Conservation (phyloP, 2,329 filamentous ascomycete genomes). For the Fusarium sp. region DNA sequence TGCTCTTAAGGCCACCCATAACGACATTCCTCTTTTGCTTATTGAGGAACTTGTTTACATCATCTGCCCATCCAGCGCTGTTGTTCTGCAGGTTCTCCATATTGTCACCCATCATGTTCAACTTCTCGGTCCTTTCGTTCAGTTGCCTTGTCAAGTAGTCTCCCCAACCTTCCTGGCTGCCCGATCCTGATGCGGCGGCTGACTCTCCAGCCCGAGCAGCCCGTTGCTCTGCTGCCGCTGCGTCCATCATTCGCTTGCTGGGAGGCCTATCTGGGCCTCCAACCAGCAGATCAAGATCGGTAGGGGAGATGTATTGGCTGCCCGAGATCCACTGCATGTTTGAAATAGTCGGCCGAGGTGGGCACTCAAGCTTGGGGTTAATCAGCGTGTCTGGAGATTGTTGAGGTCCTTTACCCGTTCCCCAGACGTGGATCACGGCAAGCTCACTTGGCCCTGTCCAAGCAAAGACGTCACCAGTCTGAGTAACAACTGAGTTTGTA, state of each 20-base stretch:
- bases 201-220: constrained; percentile 56
- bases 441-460: constrained; percentile 92
- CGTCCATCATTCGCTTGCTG: constrained; percentile 87
- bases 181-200: constrained; percentile 43
- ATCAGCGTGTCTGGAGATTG: constrained; percentile 77
- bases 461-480: constrained; percentile 83
- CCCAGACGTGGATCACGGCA: constrained; percentile 85
- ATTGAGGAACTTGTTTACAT: constrained; percentile 86
- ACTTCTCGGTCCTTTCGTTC: constrained; percentile 88
- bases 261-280: constrained; percentile 88
- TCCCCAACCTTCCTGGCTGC: constrained; percentile 71
- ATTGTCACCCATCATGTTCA: constrained; percentile 83
- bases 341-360: constrained; percentile 89
- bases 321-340: constrained; percentile 97
- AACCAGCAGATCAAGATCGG: constrained; percentile 90
- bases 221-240: constrained; percentile 78
- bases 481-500: constrained; percentile 74
- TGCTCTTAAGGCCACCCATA: constrained; percentile 73
- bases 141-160: constrained; percentile 88
- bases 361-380: constrained; percentile 79
- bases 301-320: constrained; percentile 87
- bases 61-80: constrained; percentile 85
- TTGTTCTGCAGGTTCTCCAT: constrained; percentile 86
- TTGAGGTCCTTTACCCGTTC: constrained; percentile 72
- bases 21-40: constrained; percentile 90